Base-by-base conservation (phyloP, 805 yeast genomes). In the Candida sakaeoensis region DNA sequence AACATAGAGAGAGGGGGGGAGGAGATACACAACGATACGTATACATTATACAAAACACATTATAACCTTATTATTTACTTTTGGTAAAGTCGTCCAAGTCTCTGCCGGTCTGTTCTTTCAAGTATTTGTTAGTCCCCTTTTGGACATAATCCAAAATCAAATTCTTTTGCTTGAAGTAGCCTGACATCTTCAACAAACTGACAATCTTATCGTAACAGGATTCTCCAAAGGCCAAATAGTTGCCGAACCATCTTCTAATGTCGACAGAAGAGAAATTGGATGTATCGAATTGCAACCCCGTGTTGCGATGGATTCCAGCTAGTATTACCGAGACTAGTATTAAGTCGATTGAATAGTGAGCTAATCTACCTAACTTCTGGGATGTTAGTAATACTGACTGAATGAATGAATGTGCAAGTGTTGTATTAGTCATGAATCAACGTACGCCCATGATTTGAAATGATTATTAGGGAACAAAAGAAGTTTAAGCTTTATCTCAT, bases 251-350 rank as follows among this genome's bases (percentile, higher is more conserved):
- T 24, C 64, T 58, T 9, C 78, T 63, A 47, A 73, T 49, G 42
- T 61, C 61, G 44, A 58, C 52, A 45, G 81, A 72, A 14, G 78
- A 77, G 39, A 79, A 68, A 37, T 61, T 56, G 23, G 65, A 53
- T 6, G 81, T 68, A 55, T 77, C 70, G 59, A 80, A 57, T 44
- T 74, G 75, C 34, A 81, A 68, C 0, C 97, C 97, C 0, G 96
- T 85, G 46, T 85, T 80, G 46, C 88, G 75, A 57, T 87, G 83
- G 39, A 90, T 74, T 3, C 95, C 95, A 0, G 97, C 96, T 32
- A 91, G 65, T 10, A 90, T 69, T 57, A 93, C 78, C 2, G 96
- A 85, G 7, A 87, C 66, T 42, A 90, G 68, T 3, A 90, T 77
- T 46, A 89, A 72, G 55, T 90, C 97, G 41, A 88, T 53, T 0